Base-by-base conservation (phyloP, 345 rosid genomes). In the Eucalyptus erythrocorys region DNA sequence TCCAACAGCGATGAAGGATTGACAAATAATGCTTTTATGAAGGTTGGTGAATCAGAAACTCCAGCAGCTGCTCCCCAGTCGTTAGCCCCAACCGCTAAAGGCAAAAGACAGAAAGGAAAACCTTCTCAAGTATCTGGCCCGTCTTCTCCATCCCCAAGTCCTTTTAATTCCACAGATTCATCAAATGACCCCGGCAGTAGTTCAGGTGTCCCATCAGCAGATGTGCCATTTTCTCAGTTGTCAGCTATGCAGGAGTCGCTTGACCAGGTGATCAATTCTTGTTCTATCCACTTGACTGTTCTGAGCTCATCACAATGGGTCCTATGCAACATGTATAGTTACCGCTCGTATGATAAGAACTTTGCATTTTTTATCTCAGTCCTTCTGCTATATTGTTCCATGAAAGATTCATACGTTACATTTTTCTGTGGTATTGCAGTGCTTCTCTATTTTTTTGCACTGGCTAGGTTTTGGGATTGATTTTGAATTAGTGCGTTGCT, bases 121-220 rank as follows among this genome's bases (percentile, higher is more conserved):
- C 90, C 57, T 91, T 86, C 95, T 89, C 96, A 92, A 92, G 89
- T 89, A 76, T 90, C 94, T 40, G 93, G 93, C 85, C 89, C 88
- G 34, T 91, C 93, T 91, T 94, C 95, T 37, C 93, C 93, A 47
- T 91, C 92, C 15, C 91, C 89, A 32, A 93, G 95, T 76, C 92
- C 93, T 51, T 92, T 93, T 87, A 93, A 95, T 89, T 95, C 96
- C 71, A 91, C 93, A 79, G 96, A 95, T 89, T 94, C 95, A 57
- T 92, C 93, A 85, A 93, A 92, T 86, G 96, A 93, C 87, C 94
- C 91, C 50, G 92, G 89, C 82, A 89, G 94, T 85, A 89, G 90
- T 91, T 91, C 95, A 26, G 88, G 90, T 89, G 91, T 88, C 82
- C 88, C 88, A 32, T 93, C 90, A 49, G 88, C 89, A 53, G 96